A percentile compares a stretch with the other conserved stretches of the same genome.
phyloP scores from a whole-genome alignment of 371 early-diverging fungal species.

The Lichtheimia hyalospora region DNA sequence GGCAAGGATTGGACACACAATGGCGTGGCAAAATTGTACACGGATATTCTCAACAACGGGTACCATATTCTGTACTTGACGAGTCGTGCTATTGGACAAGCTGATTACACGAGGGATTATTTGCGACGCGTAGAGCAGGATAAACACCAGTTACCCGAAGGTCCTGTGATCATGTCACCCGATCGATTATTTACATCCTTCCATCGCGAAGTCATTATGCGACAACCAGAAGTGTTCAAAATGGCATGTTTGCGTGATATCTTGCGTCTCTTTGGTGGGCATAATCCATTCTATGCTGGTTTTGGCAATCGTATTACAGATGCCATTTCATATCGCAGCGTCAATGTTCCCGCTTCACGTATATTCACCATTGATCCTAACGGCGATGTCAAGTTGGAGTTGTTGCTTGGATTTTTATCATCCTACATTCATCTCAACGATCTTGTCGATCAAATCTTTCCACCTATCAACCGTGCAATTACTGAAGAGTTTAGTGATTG shows the following conservation, averaged over 20 bases:
- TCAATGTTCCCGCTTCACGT: conserved; percentile 89
- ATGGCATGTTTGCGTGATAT: conserved; percentile 97
- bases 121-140: conserved; percentile 90
- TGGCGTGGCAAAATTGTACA: conserved; percentile 96
- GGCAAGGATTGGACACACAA: conserved; percentile 99
- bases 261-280: conserved; percentile 76
- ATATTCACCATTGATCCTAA: conserved; percentile 97
- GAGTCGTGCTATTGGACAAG: conserved; percentile 96
- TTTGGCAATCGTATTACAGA: conserved; percentile 97
- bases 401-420: conserved; percentile 80
- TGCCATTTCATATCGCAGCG: conserved; percentile 93
- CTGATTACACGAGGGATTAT: conserved; percentile 90
- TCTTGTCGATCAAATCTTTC: conserved; percentile 96
- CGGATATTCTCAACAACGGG: conserved; percentile 93
- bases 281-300: conserved; percentile 95
- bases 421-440: conserved; percentile 89
- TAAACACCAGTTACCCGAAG: conserved; percentile 89
- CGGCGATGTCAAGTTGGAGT: conserved; percentile 92
- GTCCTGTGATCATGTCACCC: conserved; percentile 97
- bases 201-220: conserved; percentile 93
- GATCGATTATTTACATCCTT: conserved; percentile 94
- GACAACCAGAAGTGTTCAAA: conserved; percentile 97
- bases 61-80: conserved; percentile 98
- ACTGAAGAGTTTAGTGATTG: conserved; percentile 82
- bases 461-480: conserved; percentile 57